phyloP scores from a whole-genome alignment of 1,284 basidiomycete species.

The Apiotrichum siamense region DNA sequence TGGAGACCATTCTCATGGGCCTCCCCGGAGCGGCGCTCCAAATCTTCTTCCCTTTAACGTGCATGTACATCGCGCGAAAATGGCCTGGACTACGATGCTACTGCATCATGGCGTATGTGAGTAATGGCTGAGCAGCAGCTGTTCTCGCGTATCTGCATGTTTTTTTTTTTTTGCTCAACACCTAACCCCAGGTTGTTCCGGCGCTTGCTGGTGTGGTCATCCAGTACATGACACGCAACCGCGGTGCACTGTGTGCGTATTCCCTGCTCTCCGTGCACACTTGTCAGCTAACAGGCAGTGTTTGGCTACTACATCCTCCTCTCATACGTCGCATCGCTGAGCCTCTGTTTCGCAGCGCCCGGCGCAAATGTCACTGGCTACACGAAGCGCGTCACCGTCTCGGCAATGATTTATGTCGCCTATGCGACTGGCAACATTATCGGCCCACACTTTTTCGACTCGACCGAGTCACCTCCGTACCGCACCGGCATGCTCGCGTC shows the following conservation, averaged over 20 bases:
- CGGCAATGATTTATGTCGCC: conserved; percentile 30
- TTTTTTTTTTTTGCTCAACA: too few species aligned
- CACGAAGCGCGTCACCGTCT: conserved; percentile 29
- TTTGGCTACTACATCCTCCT: conserved; percentile 35
- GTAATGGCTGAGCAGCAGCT: too few species aligned
- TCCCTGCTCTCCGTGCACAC: background rate
- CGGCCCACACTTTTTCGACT: conserved; percentile 29
- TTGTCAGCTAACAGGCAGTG: conserved; percentile 11
- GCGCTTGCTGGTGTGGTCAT: conserved; percentile 21
- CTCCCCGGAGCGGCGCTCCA: conserved; percentile 31
- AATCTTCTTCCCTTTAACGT: conserved; percentile 29
- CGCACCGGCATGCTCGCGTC: conserved; percentile 32
- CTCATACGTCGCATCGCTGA: conserved; percentile 31
- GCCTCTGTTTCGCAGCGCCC: conserved; percentile 29
- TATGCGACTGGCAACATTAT: conserved; percentile 24
- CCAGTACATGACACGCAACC: conserved; percentile 19
- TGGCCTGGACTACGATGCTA: conserved; percentile 19
- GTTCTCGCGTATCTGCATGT: too few species aligned
- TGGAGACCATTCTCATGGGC: conserved; percentile 34
- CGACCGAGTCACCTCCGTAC: conserved; percentile 29
- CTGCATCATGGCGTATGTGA: conserved; percentile 20
- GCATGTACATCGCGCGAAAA: conserved; percentile 26
- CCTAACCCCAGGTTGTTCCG: conserved; percentile 22
- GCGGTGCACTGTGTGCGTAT: conserved; percentile 25
- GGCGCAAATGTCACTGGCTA: conserved; percentile 32